These are phyloP conservation scores for Coelastrella sp. DNA, from an alignment of 139 green algal species.

Conservation along the genomic window DNA sequence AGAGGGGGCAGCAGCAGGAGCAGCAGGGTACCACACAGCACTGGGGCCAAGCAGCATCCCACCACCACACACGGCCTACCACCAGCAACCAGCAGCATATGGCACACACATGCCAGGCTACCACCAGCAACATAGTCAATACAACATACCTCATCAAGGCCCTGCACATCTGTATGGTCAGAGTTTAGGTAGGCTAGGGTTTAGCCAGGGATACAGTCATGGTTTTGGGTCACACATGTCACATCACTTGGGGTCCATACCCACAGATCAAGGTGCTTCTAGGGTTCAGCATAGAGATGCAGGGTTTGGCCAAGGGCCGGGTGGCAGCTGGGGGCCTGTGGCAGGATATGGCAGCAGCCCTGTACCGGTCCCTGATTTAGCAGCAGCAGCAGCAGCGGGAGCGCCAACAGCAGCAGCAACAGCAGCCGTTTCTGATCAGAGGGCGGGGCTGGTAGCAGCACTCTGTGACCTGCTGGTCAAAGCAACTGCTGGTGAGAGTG, in stretches of 20 bases:
- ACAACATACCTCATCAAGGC: neutral
- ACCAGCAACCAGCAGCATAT: too few species aligned
- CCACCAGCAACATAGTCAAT: neutral
- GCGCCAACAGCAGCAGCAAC: neutral
- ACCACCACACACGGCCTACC: too few species aligned
- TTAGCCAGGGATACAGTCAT: neutral
- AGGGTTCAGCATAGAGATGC: neutral
- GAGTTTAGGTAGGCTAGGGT: neutral
- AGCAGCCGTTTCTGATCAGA: neutral
- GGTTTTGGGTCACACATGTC: neutral
- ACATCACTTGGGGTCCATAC: neutral
- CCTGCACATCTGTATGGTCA: neutral
- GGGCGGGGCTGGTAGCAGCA: neutral
- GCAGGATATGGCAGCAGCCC: neutral
- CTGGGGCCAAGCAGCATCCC: neutral
- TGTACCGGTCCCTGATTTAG: neutral
- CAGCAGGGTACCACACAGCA: neutral
- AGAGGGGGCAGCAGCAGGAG: conserved; percentile 10
- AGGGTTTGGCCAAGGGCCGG: neutral
- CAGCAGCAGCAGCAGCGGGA: conserved; percentile 4
- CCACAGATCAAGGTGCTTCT: neutral
- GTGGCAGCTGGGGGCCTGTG: neutral
- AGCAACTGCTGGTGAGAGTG: neutral
- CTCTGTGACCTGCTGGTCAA: conserved; percentile 1
- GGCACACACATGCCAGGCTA: too few species aligned